A percentile compares a stretch with the other conserved stretches of the same genome.
Conservation (phyloP, 2,329 filamentous ascomycete species). For the Thelonectria discophora region DNA sequence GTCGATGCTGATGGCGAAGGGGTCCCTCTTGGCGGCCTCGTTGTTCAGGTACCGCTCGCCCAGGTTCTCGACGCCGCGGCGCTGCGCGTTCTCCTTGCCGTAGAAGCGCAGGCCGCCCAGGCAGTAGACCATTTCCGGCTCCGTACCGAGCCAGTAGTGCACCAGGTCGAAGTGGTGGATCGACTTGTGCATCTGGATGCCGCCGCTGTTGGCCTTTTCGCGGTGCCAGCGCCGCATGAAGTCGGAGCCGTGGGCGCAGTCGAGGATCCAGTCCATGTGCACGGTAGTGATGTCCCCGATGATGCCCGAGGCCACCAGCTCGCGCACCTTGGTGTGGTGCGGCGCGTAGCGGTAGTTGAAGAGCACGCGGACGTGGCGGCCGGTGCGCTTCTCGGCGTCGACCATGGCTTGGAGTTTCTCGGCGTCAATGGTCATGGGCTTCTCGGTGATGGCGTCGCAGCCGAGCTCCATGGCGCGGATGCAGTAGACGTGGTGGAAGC, state of each 20-base stretch:
- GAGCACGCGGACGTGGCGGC: constrained; percentile 62
- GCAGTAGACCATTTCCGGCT: constrained; percentile 64
- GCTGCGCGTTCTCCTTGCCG: constrained; percentile 67
- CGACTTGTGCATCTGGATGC: constrained; percentile 69
- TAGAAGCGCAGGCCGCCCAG: constrained; percentile 68
- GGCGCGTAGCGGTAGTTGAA: constrained; percentile 74
- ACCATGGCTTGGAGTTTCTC: constrained; percentile 59
- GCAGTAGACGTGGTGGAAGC: constrained; percentile 68
- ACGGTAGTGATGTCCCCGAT: constrained; percentile 66
- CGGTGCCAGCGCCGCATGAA: constrained; percentile 72
- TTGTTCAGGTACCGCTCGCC: constrained; percentile 61
- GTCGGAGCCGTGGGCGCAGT: constrained; percentile 68
- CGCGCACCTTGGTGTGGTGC: constrained; percentile 67
- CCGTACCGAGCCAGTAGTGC: constrained; percentile 68
- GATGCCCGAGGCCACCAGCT: constrained; percentile 61
- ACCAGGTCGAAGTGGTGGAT: constrained; percentile 72
- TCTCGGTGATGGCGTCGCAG: constrained; percentile 68
- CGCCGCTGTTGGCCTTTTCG: constrained; percentile 67
- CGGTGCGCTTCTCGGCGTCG: constrained; percentile 41
- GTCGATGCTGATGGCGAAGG: constrained; percentile 66
- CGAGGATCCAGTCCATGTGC: constrained; percentile 71
- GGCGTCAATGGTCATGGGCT: constrained; percentile 71
- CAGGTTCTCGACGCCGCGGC: constrained; percentile 59
- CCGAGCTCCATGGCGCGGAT: constrained; percentile 66
- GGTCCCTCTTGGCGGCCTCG: constrained; percentile 60